Base-by-base conservation (phyloP, 164 flowering plant species). In the Litsea cubeba region DNA sequence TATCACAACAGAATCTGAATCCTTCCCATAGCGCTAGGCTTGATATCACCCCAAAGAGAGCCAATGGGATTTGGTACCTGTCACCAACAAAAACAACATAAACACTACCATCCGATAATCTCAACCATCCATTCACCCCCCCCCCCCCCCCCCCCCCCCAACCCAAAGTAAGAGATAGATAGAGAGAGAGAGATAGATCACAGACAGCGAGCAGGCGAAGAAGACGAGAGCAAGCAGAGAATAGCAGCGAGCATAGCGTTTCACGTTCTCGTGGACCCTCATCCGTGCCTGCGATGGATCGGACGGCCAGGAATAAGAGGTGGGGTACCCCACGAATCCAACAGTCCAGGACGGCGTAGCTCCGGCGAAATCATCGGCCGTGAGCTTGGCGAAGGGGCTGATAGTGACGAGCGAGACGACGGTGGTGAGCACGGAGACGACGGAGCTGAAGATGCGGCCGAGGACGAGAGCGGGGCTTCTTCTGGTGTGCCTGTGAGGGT, bases 371-470 rank as follows among this genome's bases (percentile, higher is more conserved):
- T 94, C 98, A 2, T 85, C 87, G 54, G 84, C 51, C 22, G 91
- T 77, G 84, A 94, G 91, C 86, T 92, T 94, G 54, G 98, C 65
- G 69, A 94, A 85, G 10, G 97, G 98, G 72, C 91, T 94, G 74
- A 92, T 74, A 7, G 96, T 89, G 80, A 89, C 50, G 75, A 94
- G 86, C 24, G 98, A 92, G 68, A 84, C 62, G 6, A 90, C 62
- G 2, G 50, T 66, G 65, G 87, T 89, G 54, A 7, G 54, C 71
- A 65, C 3, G 46, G 88, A 84, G 46, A 82, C 20, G 22, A 84
- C 71, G 83, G 14, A 62, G 81, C 11, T 3, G 46, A 28, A 7
- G 71, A 72, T 22, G 62, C 76, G 14, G 54, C 76, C 14, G 28
- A 75, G 12, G 69, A 24, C 3, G 50, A 72, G 1, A 68, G 80